phyloP scores from a whole-genome alignment of 2,329 filamentous ascomycete species.

The Gaeumannomyces sp. region DNA sequence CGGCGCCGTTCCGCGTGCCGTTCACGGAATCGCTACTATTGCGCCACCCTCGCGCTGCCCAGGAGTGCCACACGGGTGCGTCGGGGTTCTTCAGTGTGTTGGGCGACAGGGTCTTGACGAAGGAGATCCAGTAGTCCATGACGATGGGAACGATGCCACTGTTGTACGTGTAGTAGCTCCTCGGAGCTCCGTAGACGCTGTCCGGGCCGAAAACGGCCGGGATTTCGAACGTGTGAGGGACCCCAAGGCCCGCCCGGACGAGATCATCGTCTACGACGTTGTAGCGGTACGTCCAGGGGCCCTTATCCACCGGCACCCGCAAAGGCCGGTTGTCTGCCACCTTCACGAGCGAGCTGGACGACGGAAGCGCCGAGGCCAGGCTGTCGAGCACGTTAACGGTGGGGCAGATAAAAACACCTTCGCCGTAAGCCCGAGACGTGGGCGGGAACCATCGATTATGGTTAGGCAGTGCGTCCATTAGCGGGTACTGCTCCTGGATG shows the following conservation, averaged over 20 bases:
- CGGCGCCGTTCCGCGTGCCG: conserved; percentile 12
- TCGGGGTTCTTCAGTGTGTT: conserved; percentile 28
- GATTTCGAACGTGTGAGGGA: conserved; percentile 41
- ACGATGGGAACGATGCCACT: conserved; percentile 37
- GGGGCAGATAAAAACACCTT: conserved; percentile 40
- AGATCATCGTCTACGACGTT: conserved; percentile 36
- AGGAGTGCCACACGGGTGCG: conserved; percentile 36
- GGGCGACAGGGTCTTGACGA: conserved; percentile 39
- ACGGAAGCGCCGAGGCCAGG: conserved; percentile 14
- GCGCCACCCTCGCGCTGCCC: conserved; percentile 27
- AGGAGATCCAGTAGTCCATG: conserved; percentile 45
- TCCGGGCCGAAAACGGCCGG: conserved; percentile 43
- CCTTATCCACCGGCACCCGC: background rate
- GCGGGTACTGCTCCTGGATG: conserved; percentile 35
- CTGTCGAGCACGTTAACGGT: conserved; percentile 32
- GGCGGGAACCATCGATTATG: conserved; percentile 40
- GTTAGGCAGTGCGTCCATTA: conserved; percentile 25
- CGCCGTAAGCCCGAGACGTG: conserved; percentile 36
- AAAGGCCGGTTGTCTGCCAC: conserved; percentile 10
- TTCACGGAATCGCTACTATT: conserved; percentile 26
- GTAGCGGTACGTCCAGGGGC: conserved; percentile 41
- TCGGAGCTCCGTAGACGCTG: conserved; percentile 23
- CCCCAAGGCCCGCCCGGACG: conserved; percentile 33
- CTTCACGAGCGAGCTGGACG: background rate
- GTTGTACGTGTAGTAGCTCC: conserved; percentile 39